phyloP scores from a whole-genome alignment of 208 protist species.

The Lotmaria passim region DNA sequence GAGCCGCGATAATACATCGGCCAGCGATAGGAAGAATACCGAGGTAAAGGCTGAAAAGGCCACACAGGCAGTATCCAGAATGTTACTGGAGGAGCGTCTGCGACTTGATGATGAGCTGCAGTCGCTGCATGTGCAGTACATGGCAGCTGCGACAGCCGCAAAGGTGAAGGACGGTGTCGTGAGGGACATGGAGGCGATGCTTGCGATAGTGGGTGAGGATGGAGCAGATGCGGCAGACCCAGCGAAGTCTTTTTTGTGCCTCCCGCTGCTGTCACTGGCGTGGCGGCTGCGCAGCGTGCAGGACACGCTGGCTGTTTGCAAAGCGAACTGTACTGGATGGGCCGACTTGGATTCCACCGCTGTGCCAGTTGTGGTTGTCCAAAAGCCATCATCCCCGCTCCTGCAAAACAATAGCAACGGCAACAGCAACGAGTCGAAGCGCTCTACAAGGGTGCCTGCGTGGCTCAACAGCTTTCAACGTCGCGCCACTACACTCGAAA shows the following conservation, averaged over 20 bases:
- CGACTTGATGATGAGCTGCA: constrained; percentile 31
- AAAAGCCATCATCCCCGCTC: too few species aligned
- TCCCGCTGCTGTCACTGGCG: constrained; percentile 22
- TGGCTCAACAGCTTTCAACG: constrained; percentile 18
- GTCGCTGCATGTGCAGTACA: constrained; percentile 27
- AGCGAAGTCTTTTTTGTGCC: too few species aligned
- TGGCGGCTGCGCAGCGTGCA: constrained; percentile 21
- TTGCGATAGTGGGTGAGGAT: not conserved
- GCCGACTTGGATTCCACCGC: too few species aligned
- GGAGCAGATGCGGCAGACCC: not conserved
- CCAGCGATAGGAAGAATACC: not conserved
- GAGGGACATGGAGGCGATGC: not conserved
- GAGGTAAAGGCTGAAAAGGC: not conserved
- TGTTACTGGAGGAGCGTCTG: constrained; percentile 2
- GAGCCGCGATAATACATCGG: too few species aligned
- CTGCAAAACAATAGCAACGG: not conserved
- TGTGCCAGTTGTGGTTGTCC: too few species aligned
- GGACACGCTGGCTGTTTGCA: not conserved
- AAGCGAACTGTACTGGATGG: too few species aligned
- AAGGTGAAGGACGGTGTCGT: not conserved
- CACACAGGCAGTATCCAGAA: not conserved
- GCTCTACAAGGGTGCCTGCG: not conserved
- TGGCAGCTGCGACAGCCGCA: constrained; percentile 12
- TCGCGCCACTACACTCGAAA: constrained; percentile 23
- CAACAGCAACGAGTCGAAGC: too few species aligned